Percentiles rank a stretch among this genome's conserved stretches.
Evolutionary conservation across 805 yeast species (phyloP).

Genomic region (Teunomyces gatunensis): DNA sequence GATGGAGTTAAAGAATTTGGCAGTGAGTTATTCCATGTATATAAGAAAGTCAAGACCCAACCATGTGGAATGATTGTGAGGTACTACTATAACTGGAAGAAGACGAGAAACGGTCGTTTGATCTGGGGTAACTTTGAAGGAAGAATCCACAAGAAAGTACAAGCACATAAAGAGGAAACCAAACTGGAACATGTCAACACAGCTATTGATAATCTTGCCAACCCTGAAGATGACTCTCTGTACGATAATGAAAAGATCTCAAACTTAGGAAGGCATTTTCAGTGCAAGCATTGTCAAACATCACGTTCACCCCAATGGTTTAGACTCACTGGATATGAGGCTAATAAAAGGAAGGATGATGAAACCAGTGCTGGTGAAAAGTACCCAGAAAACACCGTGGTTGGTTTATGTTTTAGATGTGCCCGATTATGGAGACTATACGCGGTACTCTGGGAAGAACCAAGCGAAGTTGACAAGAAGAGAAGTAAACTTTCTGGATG

Average conservation of each 20-base stretch:
- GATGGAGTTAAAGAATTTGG: constrained; percentile 71
- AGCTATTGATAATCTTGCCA: constrained; percentile 50
- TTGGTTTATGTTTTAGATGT: constrained; percentile 80
- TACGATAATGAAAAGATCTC: constrained; percentile 56
- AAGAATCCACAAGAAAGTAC: constrained; percentile 57
- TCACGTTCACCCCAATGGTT: constrained; percentile 61
- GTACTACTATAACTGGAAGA: constrained; percentile 89
- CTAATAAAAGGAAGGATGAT: constrained; percentile 29
- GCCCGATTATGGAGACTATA: constrained; percentile 90
- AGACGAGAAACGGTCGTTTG: constrained; percentile 66
- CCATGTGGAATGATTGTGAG: constrained; percentile 77
- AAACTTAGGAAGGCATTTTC: constrained; percentile 39
- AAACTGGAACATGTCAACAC: constrained; percentile 11
- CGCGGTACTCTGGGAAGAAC: constrained; percentile 84
- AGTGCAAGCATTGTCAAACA: constrained; percentile 74
- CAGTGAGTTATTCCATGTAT: constrained; percentile 74
- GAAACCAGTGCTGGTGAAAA: constrained; percentile 8
- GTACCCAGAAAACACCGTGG: constrained; percentile 26
- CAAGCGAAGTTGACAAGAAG: constrained; percentile 59
- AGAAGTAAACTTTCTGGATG: constrained; percentile 46
- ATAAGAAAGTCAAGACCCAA: constrained; percentile 68
- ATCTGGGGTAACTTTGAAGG: constrained; percentile 86
- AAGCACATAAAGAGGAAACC: constrained; percentile 19
- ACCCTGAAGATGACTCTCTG: constrained; percentile 68
- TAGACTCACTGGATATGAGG: constrained; percentile 60